These are phyloP conservation scores for Jacaranda copaia DNA, from an alignment of 257 asterid genomes.

Conservation along the genomic window DNA sequence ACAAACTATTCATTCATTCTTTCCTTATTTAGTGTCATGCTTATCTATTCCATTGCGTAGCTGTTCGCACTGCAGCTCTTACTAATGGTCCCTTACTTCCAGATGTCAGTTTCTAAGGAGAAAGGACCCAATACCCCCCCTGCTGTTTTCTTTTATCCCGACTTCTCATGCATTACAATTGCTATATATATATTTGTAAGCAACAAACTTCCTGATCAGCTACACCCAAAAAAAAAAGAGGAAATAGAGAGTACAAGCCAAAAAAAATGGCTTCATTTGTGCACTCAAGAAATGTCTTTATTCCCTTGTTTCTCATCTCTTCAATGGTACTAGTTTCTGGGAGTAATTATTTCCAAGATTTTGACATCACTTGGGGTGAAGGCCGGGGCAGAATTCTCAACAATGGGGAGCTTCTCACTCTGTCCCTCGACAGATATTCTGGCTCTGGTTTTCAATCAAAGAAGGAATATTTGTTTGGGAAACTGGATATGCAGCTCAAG, in stretches of 20 bases:
- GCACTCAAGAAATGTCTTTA: conserved; percentile 26
- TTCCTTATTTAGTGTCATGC: no score
- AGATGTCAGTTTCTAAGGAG: conserved; percentile 37
- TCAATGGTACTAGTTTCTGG: conserved; percentile 30
- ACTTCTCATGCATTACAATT: conserved; percentile 22
- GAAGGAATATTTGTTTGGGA: conserved; percentile 57
- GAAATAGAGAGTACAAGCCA: no score
- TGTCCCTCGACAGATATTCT: conserved; percentile 59
- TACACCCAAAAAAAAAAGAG: background rate
- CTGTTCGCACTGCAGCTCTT: conserved; percentile 35
- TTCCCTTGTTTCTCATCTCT: background rate
- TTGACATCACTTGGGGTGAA: conserved; percentile 68
- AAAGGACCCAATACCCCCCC: background rate
- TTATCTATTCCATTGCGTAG: conserved; percentile 39
- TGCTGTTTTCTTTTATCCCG: background rate
- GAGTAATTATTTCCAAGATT: conserved; percentile 51
- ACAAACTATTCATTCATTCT: no score
- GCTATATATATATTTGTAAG: background rate
- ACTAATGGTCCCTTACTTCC: conserved; percentile 9
- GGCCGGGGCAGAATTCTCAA: conserved; percentile 60
- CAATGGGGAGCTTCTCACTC: conserved; percentile 62
- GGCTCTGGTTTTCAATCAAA: conserved; percentile 75
- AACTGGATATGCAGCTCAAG: conserved; percentile 56
- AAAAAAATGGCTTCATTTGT: conserved; percentile 37
- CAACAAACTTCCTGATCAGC: background rate